Evolutionary conservation across 768 basidiomycete species (phyloP).

Genomic region (Tylopilus sp.): DNA sequence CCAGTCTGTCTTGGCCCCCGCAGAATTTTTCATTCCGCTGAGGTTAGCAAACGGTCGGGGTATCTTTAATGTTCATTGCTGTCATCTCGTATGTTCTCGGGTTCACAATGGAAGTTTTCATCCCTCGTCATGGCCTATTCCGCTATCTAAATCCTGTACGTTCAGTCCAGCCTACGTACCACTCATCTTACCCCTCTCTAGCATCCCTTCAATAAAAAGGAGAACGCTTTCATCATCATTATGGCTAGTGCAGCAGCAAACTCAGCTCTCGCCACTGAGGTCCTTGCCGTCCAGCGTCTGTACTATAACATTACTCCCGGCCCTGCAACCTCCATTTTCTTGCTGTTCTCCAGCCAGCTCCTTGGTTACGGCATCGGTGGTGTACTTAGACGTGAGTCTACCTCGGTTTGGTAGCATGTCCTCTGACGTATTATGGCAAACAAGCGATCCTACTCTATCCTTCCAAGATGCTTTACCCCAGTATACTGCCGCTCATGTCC

Average conservation of each 20-base stretch:
- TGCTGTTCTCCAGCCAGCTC: constrained; percentile 35
- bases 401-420: neutral
- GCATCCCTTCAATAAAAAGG: constrained; percentile 60
- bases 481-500: constrained; percentile 20
- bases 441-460: constrained; percentile 38
- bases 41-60: constrained; percentile 45
- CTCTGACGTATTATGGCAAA: constrained; percentile 1
- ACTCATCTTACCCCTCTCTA: constrained; percentile 18
- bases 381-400: constrained; percentile 42
- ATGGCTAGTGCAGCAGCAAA: constrained; percentile 56
- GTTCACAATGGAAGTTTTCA: constrained; percentile 40
- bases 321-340: constrained; percentile 41
- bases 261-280: constrained; percentile 50
- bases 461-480: constrained; percentile 43
- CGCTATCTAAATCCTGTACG: constrained; percentile 49
- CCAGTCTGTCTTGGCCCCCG: neutral
- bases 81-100: constrained; percentile 52
- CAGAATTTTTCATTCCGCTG: neutral
- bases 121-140: constrained; percentile 44
- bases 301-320: constrained; percentile 54
- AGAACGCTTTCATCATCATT: constrained; percentile 55
- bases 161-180: neutral
- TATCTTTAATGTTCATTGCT: constrained; percentile 55
- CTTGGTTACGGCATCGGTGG: constrained; percentile 56
- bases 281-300: constrained; percentile 50